These are phyloP conservation scores for Protomyces lactucae-debilis DNA, from an alignment of 1,139 yeast species.

Conservation along the genomic window DNA sequence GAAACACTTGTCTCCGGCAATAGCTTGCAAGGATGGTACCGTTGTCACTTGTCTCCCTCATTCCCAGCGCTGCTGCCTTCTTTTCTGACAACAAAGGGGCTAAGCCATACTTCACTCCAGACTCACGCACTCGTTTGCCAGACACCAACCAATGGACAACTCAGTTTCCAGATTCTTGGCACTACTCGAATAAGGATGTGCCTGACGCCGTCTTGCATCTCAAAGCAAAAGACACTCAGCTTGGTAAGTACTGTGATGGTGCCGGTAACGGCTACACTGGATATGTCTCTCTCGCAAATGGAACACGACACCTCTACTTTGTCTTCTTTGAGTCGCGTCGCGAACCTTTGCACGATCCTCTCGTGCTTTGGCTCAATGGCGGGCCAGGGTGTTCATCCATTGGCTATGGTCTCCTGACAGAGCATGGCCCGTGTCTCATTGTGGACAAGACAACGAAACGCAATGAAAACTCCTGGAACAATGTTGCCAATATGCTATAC, in stretches of 20 bases:
- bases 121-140: too few relatives aligned
- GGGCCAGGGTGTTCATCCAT: slow-evolving; percentile 95
- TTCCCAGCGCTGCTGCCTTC: neutral
- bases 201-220: neutral
- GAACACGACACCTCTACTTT: slow-evolving; percentile 73
- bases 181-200: too few relatives aligned
- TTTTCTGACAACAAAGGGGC: neutral
- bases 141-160: too few relatives aligned
- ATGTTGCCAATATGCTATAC: slow-evolving; percentile 4
- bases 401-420: slow-evolving; percentile 87
- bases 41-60: neutral
- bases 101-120: too few relatives aligned
- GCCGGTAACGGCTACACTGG: slow-evolving; percentile 53
- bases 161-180: too few relatives aligned
- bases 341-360: slow-evolving; percentile 79
- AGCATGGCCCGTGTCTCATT: slow-evolving; percentile 80
- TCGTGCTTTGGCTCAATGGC: slow-evolving; percentile 75
- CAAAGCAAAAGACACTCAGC: neutral
- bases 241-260: neutral
- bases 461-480: slow-evolving; percentile 50
- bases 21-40: neutral
- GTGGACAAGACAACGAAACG: slow-evolving; percentile 53
- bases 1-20: too few relatives aligned
- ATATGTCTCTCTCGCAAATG: slow-evolving; percentile 75
- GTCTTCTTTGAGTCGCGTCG: slow-evolving; percentile 89